A percentile compares a stretch with the other conserved stretches of the same genome.
phyloP scores from a whole-genome alignment of 1,139 yeast genomes.

The Yamadazyma membranifaciens region DNA sequence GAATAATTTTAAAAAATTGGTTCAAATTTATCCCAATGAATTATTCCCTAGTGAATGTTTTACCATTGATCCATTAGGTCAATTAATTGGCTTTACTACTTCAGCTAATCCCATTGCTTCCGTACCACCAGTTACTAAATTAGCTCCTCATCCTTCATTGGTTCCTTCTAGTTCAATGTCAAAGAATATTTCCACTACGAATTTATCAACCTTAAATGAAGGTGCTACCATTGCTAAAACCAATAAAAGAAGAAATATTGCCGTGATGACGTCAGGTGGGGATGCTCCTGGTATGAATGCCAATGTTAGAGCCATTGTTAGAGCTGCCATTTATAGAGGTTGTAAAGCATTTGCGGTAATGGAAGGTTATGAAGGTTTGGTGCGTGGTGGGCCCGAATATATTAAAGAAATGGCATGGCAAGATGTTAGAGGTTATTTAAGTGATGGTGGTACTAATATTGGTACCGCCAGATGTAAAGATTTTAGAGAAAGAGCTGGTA shows the following conservation, averaged over 20 bases:
- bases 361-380: slow-evolving; percentile 95
- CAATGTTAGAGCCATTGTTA: slow-evolving; percentile 88
- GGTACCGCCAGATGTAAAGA: slow-evolving; percentile 94
- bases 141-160: slow-evolving; percentile 14
- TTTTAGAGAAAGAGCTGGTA: slow-evolving; percentile 81
- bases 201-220: slow-evolving; percentile 5
- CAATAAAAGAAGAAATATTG: slow-evolving; percentile 56
- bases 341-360: slow-evolving; percentile 92
- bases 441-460: slow-evolving; percentile 91
- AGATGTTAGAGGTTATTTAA: slow-evolving; percentile 88
- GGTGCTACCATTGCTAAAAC: neutral
- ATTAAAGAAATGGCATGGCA: slow-evolving; percentile 84
- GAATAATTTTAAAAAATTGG: slow-evolving; percentile 21
- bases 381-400: slow-evolving; percentile 68
- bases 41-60: slow-evolving; percentile 67
- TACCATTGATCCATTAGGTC: slow-evolving; percentile 67
- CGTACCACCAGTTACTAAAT: slow-evolving; percentile 36
- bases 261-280: slow-evolving; percentile 98
- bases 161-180: slow-evolving; percentile 12
- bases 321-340: slow-evolving; percentile 84
- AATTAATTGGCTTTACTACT: slow-evolving; percentile 64
- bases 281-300: slow-evolving; percentile 99
- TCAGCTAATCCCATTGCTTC: slow-evolving; percentile 57
- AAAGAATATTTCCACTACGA: slow-evolving; percentile 17
- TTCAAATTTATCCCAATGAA: slow-evolving; percentile 57